These are phyloP conservation scores for Xylaria sp. DNA, from an alignment of 2,329 filamentous ascomycete genomes.

Conservation along the genomic window DNA sequence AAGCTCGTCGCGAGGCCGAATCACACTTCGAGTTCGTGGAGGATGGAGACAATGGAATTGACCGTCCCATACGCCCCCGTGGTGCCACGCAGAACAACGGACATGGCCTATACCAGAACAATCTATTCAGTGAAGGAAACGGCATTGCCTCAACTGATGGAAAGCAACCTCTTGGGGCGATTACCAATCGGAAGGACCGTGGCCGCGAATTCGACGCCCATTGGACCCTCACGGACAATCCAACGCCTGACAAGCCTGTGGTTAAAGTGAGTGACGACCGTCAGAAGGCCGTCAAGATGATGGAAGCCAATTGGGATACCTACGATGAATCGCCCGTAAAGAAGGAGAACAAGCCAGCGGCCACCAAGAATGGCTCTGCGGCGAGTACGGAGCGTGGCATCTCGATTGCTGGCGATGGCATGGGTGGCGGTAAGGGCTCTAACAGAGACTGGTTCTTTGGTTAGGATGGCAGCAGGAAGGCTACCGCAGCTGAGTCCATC, in stretches of 20 bases:
- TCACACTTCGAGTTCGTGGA: slow-evolving; percentile 81
- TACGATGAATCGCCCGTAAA: slow-evolving; percentile 53
- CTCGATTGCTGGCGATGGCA: slow-evolving; percentile 56
- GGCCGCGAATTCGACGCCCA: slow-evolving; percentile 73
- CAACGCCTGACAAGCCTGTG: slow-evolving; percentile 44
- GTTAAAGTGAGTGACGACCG: slow-evolving; percentile 50
- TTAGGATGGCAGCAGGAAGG: slow-evolving; percentile 40
- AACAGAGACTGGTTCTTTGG: slow-evolving; percentile 55
- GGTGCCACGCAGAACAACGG: slow-evolving; percentile 62
- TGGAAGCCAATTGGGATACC: slow-evolving; percentile 59
- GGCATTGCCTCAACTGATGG: slow-evolving; percentile 34
- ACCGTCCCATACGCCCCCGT: slow-evolving; percentile 44
- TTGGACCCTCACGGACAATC: slow-evolving; percentile 68
- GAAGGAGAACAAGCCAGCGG: slow-evolving; percentile 45
- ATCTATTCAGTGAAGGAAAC: slow-evolving; percentile 56
- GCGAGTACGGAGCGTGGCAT: slow-evolving; percentile 37
- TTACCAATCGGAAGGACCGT: slow-evolving; percentile 68
- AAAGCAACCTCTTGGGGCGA: slow-evolving; percentile 52
- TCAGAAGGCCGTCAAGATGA: slow-evolving; percentile 66
- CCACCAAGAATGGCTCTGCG: slow-evolving; percentile 23
- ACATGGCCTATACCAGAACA: slow-evolving; percentile 70
- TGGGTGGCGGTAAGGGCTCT: slow-evolving; percentile 56
- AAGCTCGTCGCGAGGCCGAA: slow-evolving; percentile 72
- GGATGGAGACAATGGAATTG: slow-evolving; percentile 56
- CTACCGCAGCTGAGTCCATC: slow-evolving; percentile 33